Evolutionary conservation across 352 stramenopile species (phyloP).

Genomic region (Globisporangium spiculum): DNA sequence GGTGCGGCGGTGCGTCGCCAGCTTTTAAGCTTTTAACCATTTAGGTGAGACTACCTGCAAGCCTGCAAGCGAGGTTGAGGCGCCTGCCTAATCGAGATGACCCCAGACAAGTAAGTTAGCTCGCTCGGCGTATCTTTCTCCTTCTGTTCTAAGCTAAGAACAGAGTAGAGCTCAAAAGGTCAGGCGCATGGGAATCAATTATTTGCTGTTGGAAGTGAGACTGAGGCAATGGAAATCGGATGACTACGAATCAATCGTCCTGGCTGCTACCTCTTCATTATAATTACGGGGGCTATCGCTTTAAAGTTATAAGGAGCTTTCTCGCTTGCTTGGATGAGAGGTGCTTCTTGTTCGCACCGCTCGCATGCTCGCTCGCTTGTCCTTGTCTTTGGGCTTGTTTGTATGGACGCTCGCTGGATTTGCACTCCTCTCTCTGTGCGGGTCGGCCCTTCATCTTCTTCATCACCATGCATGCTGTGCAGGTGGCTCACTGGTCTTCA

Average conservation of each 20-base stretch:
- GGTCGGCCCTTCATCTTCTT: not conserved
- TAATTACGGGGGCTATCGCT: slow-evolving; percentile 9
- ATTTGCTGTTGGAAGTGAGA: not conserved
- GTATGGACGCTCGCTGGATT: not conserved
- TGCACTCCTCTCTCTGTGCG: not conserved
- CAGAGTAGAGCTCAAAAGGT: too few species aligned
- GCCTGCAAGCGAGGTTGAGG: too few species aligned
- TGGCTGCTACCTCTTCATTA: slow-evolving; percentile 4
- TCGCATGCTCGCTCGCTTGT: not conserved
- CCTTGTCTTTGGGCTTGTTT: too few species aligned
- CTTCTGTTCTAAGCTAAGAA: too few species aligned
- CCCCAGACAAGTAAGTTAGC: too few species aligned
- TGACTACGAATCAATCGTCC: not conserved
- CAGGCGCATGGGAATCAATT: not conserved
- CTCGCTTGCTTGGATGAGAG: not conserved
- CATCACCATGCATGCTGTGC: not conserved
- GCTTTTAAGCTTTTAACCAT: too few species aligned
- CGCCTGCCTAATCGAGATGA: too few species aligned
- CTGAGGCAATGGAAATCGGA: not conserved
- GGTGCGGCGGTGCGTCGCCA: too few species aligned
- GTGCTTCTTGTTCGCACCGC: not conserved
- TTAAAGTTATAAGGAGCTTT: not conserved
- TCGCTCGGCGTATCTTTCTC: too few species aligned
- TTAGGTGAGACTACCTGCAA: too few species aligned
- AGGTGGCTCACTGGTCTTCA: not conserved